Conservation (phyloP, 306 rosid genomes). For the Alnus glutinosa region DNA sequence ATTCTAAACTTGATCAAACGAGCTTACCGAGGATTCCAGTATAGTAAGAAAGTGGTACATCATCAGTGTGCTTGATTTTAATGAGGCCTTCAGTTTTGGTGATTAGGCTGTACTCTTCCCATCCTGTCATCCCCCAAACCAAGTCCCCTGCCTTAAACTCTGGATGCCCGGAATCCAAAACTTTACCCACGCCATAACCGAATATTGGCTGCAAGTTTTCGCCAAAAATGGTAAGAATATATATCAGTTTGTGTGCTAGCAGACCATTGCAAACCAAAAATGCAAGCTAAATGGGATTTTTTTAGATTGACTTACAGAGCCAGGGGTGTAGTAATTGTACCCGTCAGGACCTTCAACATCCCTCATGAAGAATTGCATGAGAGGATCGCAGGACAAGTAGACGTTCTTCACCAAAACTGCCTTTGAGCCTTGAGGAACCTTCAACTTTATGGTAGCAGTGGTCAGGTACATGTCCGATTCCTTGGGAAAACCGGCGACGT, state of each 20-base stretch:
- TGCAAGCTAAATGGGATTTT: not conserved
- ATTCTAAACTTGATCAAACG: not conserved
- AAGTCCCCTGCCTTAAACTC: conserved; percentile 46
- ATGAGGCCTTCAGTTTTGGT: conserved; percentile 25
- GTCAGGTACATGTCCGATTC: conserved; percentile 40
- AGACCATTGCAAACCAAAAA: not conserved
- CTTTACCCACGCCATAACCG: conserved; percentile 53
- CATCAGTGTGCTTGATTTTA: conserved; percentile 36
- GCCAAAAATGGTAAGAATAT: not conserved
- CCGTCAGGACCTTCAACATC: not conserved
- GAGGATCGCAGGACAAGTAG: conserved; percentile 68
- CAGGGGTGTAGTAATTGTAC: conserved; percentile 35
- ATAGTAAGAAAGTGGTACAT: conserved; percentile 52
- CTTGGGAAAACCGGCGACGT: conserved; percentile 41
- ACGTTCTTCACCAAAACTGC: conserved; percentile 59
- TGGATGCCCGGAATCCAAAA: conserved; percentile 48
- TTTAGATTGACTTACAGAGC: conserved; percentile 32
- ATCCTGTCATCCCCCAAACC: conserved; percentile 47
- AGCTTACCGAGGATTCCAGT: conserved; percentile 29
- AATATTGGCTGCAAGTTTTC: conserved; percentile 26
- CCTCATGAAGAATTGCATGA: conserved; percentile 37
- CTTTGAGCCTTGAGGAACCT: conserved; percentile 36
- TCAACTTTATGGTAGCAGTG: conserved; percentile 28
- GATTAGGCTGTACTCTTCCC: conserved; percentile 60
- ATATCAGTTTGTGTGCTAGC: no score